Evolutionary conservation across 1,139 yeast species (phyloP).

Genomic region (Meyerozyma athensensis): DNA sequence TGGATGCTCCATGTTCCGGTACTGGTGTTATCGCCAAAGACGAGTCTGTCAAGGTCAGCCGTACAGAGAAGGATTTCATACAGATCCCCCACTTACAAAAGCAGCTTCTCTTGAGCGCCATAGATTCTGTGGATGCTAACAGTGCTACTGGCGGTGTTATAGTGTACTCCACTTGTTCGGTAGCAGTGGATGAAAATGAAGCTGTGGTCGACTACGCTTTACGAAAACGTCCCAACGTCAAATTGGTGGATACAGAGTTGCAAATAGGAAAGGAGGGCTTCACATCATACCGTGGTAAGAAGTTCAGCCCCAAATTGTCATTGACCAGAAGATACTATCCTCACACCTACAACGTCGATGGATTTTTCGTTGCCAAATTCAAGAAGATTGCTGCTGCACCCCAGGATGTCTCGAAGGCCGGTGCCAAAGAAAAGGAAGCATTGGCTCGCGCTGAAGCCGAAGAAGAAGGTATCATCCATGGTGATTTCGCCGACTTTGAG

Average conservation of each 20-base stretch:
- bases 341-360: slow-evolving; percentile 97
- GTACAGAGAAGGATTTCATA: slow-evolving; percentile 94
- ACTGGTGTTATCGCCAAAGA: slow-evolving; percentile 99
- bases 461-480: slow-evolving; percentile 77
- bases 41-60: slow-evolving; percentile 86
- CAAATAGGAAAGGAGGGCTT: slow-evolving; percentile 96
- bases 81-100: slow-evolving; percentile 96
- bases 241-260: slow-evolving; percentile 89
- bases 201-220: slow-evolving; percentile 98
- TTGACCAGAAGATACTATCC: slow-evolving; percentile 96
- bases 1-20: slow-evolving; percentile 99
- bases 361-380: slow-evolving; percentile 95
- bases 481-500: slow-evolving; percentile 80
- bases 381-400: slow-evolving; percentile 86
- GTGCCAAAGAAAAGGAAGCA: slow-evolving; percentile 82
- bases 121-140: slow-evolving; percentile 93
- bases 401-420: slow-evolving; percentile 78
- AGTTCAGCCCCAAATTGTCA: slow-evolving; percentile 69
- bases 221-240: slow-evolving; percentile 93
- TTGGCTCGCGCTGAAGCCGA: slow-evolving; percentile 74
- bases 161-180: slow-evolving; percentile 97
- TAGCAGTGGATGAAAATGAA: slow-evolving; percentile 97
- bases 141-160: slow-evolving; percentile 90
- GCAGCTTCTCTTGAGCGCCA: slow-evolving; percentile 88
- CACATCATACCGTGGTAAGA: slow-evolving; percentile 89